Evolutionary conservation across 352 stramenopile species (phyloP).

Genomic region (Aphanomyces cochlioides): DNA sequence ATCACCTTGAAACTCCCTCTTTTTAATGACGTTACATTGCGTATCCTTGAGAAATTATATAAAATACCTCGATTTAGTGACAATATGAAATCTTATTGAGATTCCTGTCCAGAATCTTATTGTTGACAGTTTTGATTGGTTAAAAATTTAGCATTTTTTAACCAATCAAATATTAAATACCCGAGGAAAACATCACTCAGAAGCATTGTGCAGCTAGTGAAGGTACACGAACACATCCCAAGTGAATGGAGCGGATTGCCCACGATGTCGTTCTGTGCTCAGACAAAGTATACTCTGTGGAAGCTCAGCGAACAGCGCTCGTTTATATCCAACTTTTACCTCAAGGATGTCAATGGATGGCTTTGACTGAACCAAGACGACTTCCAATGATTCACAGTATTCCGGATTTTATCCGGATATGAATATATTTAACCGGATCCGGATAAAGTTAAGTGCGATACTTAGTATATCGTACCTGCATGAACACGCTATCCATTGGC

Average conservation of each 20-base stretch:
- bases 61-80: background rate
- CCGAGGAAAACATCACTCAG: background rate
- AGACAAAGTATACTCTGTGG: no score
- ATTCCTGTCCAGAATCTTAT: background rate
- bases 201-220: background rate
- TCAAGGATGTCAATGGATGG: background rate
- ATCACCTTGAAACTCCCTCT: background rate
- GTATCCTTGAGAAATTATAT: background rate
- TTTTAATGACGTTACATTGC: background rate
- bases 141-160: background rate
- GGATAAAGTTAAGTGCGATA: no score
- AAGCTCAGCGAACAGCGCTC: no score
- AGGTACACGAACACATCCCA: background rate
- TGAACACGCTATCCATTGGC: no score
- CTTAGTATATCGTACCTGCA: no score
- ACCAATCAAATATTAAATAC: conserved; percentile 6
- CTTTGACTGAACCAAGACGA: no score
- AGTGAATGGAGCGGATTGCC: no score
- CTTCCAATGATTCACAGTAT: no score
- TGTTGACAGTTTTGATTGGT: background rate
- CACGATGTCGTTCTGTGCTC: no score
- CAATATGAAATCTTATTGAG: background rate
- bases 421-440: no score
- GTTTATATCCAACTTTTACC: no score
- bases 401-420: no score